Evolutionary conservation across 2,329 filamentous ascomycete species (phyloP).

Genomic region (Aspergillus sp.): DNA sequence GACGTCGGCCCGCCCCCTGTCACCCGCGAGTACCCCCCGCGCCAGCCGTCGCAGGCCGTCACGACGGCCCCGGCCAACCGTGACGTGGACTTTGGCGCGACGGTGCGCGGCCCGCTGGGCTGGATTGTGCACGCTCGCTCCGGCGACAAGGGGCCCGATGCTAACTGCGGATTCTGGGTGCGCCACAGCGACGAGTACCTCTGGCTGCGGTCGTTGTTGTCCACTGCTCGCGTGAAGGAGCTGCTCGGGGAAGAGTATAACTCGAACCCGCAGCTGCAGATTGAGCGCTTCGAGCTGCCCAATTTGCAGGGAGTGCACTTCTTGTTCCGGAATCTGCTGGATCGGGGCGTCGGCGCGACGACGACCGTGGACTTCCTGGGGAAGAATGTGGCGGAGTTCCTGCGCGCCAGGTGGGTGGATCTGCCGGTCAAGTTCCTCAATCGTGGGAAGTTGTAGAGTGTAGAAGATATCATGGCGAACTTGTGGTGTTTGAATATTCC

Average conservation of each 20-base stretch:
- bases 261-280: slow-evolving; percentile 14
- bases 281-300: slow-evolving; percentile 49
- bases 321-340: slow-evolving; percentile 35
- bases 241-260: slow-evolving; percentile 26
- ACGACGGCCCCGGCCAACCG: slow-evolving; percentile 6
- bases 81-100: slow-evolving; percentile 21
- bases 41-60: slow-evolving; percentile 17
- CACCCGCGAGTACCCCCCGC: slow-evolving; percentile 15
- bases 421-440: slow-evolving; percentile 33
- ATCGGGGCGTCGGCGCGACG: slow-evolving; percentile 33
- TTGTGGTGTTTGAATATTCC: too few relatives aligned
- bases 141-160: slow-evolving; percentile 47
- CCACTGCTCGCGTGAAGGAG: slow-evolving; percentile 14
- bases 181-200: slow-evolving; percentile 42
- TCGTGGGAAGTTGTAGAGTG: slow-evolving; percentile 20
- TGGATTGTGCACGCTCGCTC: slow-evolving; percentile 37
- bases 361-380: slow-evolving; percentile 37
- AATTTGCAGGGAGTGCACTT: slow-evolving; percentile 40
- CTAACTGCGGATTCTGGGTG: slow-evolving; percentile 49
- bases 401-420: slow-evolving; percentile 32
- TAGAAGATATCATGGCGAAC: neutral
- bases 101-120: slow-evolving; percentile 26
- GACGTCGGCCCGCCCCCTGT: slow-evolving; percentile 17
- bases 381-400: slow-evolving; percentile 38
- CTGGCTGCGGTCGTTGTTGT: slow-evolving; percentile 37